Percentiles rank a stretch among this genome's conserved stretches.
Conservation (phyloP, 495 filamentous ascomycete species). For the Margaritispora aquatica region DNA sequence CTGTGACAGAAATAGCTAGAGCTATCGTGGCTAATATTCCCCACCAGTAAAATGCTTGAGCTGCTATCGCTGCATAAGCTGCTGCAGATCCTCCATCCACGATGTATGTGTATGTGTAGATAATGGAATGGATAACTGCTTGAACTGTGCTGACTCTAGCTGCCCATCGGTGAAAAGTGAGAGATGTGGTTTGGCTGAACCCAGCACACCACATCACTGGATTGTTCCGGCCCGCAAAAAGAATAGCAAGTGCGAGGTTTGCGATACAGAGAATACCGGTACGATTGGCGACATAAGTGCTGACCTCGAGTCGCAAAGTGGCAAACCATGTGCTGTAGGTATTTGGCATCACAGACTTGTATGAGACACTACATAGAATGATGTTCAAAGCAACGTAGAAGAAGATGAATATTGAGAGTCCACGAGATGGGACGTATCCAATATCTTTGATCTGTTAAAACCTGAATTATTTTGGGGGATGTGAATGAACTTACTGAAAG, state of each 20-base stretch:
- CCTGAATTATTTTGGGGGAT: background rate
- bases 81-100: background rate
- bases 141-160: constrained; percentile 47
- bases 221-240: constrained; percentile 50
- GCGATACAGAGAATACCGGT: constrained; percentile 45
- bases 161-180: constrained; percentile 50
- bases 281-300: constrained; percentile 40
- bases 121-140: constrained; percentile 40
- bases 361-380: constrained; percentile 29
- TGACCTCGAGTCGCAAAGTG: background rate
- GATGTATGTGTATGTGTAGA: constrained; percentile 19
- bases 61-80: background rate
- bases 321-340: background rate
- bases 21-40: constrained; percentile 36
- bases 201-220: constrained; percentile 49
- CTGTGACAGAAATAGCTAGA: constrained; percentile 39
- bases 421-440: constrained; percentile 23
- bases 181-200: constrained; percentile 48
- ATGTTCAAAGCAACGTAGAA: constrained; percentile 34
- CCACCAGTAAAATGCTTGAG: background rate
- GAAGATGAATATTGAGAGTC: constrained; percentile 32
- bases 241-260: constrained; percentile 44
- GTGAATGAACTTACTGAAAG: background rate
- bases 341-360: constrained; percentile 24
- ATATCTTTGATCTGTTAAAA: background rate